Conservation (phyloP, 129 eudicot genomes). For the Helichrysum umbraculigerum region DNA sequence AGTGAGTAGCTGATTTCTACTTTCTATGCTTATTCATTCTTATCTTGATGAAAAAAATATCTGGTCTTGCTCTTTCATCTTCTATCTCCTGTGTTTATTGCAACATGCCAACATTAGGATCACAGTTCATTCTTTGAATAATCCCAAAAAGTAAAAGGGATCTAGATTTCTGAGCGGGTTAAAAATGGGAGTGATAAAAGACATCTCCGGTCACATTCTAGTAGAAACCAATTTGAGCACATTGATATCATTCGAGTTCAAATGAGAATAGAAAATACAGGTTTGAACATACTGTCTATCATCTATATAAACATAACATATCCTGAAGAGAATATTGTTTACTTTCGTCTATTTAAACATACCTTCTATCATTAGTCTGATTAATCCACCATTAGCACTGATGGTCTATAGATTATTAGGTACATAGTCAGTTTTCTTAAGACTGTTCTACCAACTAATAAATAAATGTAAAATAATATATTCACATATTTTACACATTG, state of each 20-base stretch:
- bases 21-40: background rate
- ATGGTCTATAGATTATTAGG: background rate
- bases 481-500: constrained; percentile 9
- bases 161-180: constrained; percentile 70
- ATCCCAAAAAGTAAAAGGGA: constrained; percentile 62
- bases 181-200: constrained; percentile 61
- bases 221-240: constrained; percentile 55
- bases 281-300: no score
- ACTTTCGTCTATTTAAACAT: background rate
- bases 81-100: constrained; percentile 12
- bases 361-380: background rate
- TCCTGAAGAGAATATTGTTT: background rate
- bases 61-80: background rate
- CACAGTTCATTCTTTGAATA: constrained; percentile 49
- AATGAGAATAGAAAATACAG: constrained; percentile 32
- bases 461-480: background rate
- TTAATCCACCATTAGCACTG: no score
- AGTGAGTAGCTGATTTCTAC: background rate
- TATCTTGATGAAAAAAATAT: background rate
- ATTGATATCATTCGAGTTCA: constrained; percentile 73
- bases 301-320: background rate
- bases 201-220: constrained; percentile 50
- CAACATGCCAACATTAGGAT: constrained; percentile 40
- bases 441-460: background rate
- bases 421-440: constrained; percentile 6